Conservation (phyloP, 2,329 filamentous ascomycete genomes). For the Ophiostoma triangulosporum region DNA sequence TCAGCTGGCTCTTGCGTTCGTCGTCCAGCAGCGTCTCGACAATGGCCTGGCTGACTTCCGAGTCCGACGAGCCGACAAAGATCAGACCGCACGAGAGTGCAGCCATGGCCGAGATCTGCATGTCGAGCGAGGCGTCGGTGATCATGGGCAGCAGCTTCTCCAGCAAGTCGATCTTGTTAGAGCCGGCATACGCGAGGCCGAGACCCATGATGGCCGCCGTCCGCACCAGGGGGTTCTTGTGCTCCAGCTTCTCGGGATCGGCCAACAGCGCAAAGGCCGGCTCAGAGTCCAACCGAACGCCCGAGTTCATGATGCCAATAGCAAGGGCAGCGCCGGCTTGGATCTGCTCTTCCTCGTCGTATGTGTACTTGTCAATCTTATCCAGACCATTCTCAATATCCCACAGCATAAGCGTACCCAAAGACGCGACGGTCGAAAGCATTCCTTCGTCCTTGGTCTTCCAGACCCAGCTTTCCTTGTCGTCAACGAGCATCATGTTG, state of each 20-base stretch:
- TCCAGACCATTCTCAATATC: constrained; percentile 86
- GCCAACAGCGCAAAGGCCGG: constrained; percentile 77
- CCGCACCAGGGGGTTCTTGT: constrained; percentile 63
- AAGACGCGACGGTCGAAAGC: constrained; percentile 87
- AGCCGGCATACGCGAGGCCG: constrained; percentile 86
- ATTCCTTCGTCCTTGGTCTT: constrained; percentile 98
- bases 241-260: constrained; percentile 65
- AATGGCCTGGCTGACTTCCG: constrained; percentile 83
- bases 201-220: constrained; percentile 91
- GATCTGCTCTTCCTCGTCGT: constrained; percentile 66
- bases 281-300: constrained; percentile 78
- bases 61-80: constrained; percentile 83
- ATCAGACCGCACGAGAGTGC: constrained; percentile 80
- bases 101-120: constrained; percentile 95
- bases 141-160: constrained; percentile 80
- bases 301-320: constrained; percentile 91
- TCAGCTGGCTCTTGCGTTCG: constrained; percentile 77
- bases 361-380: constrained; percentile 90
- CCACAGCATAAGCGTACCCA: constrained; percentile 86
- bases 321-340: constrained; percentile 85
- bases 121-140: constrained; percentile 67
- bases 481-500: constrained; percentile 92
- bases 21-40: constrained; percentile 89
- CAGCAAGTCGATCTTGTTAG: constrained; percentile 79
- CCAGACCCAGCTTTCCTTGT: constrained; percentile 93